phyloP scores from a whole-genome alignment of 2,329 filamentous ascomycete genomes.

The Aspergillus calidoustus region DNA sequence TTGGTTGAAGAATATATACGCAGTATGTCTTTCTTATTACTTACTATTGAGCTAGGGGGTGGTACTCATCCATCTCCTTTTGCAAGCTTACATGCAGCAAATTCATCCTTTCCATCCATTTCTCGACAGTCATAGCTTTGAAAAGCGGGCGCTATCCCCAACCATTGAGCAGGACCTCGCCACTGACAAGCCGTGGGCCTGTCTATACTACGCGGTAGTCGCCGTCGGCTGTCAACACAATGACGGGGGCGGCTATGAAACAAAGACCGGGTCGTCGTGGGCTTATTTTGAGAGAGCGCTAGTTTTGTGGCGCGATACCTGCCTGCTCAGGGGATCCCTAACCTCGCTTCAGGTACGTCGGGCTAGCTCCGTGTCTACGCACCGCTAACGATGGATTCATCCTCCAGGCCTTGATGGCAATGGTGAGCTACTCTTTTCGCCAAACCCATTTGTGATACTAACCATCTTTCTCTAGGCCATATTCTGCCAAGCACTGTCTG shows the following conservation, averaged over 20 bases:
- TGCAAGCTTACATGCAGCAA: slow-evolving; percentile 45
- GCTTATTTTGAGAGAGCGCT: slow-evolving; percentile 24
- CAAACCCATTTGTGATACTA: not conserved
- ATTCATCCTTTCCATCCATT: slow-evolving; percentile 49
- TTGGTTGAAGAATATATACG: not conserved
- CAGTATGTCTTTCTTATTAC: not conserved
- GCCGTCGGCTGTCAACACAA: slow-evolving; percentile 44
- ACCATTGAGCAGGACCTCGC: slow-evolving; percentile 57
- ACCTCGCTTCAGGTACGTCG: not conserved
- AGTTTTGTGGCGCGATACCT: slow-evolving; percentile 27
- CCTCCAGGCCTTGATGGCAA: not conserved
- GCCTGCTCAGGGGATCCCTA: slow-evolving; percentile 3
- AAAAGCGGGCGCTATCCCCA: slow-evolving; percentile 47
- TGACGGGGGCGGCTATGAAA: slow-evolving; percentile 43
- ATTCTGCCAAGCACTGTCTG: slow-evolving; percentile 42
- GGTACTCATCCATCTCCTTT: not conserved
- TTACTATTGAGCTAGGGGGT: not conserved
- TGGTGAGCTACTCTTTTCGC: not conserved
- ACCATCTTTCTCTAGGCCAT: slow-evolving; percentile 34
- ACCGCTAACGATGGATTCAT: not conserved
- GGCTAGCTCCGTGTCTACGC: too few relatives aligned
- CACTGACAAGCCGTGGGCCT: slow-evolving; percentile 54
- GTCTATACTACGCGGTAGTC: slow-evolving; percentile 43
- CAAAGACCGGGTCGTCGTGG: slow-evolving; percentile 45
- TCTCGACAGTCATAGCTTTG: slow-evolving; percentile 41